Percentiles rank a stretch among this genome's conserved stretches.
These are phyloP conservation scores for Malus hybrid DNA, from an alignment of 331 rosid species.

Conservation along the genomic window DNA sequence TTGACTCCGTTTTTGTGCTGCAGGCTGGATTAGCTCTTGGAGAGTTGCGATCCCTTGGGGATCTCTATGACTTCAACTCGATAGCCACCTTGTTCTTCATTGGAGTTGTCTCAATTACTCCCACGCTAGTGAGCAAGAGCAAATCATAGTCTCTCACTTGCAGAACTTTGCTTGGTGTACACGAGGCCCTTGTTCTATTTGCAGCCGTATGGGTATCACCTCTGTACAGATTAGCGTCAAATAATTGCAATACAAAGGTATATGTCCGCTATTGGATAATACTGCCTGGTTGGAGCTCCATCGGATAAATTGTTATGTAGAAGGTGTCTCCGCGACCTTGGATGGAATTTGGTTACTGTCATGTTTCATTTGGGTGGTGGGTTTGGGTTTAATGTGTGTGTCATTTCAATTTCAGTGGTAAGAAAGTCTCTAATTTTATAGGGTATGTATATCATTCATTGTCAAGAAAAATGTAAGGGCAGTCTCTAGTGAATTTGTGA, in stretches of 20 bases:
- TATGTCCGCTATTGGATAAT: background rate
- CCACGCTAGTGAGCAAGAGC: constrained; percentile 65
- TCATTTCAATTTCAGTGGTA: background rate
- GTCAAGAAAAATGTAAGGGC: constrained; percentile 6
- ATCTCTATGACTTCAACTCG: constrained; percentile 92
- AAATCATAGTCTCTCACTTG: constrained; percentile 37
- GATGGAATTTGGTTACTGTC: background rate
- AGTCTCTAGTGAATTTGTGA: constrained; percentile 9
- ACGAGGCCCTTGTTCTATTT: constrained; percentile 19
- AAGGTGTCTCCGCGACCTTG: background rate
- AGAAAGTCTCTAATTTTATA: background rate
- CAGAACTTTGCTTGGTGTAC: constrained; percentile 13
- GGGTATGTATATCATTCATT: constrained; percentile 3
- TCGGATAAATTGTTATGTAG: background rate
- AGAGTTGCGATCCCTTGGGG: constrained; percentile 69
- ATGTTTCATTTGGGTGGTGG: background rate
- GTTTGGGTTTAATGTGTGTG: background rate
- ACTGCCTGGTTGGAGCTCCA: background rate
- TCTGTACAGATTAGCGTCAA: constrained; percentile 18
- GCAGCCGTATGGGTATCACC: constrained; percentile 12
- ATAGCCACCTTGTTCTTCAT: constrained; percentile 79
- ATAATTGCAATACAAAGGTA: background rate
- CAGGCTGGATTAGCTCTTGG: constrained; percentile 99
- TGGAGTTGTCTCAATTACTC: constrained; percentile 77
- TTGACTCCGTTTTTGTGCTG: constrained; percentile 5